These are phyloP conservation scores for Pleoardoris graminearum DNA, from an alignment of 2,329 filamentous ascomycete species.

Conservation along the genomic window DNA sequence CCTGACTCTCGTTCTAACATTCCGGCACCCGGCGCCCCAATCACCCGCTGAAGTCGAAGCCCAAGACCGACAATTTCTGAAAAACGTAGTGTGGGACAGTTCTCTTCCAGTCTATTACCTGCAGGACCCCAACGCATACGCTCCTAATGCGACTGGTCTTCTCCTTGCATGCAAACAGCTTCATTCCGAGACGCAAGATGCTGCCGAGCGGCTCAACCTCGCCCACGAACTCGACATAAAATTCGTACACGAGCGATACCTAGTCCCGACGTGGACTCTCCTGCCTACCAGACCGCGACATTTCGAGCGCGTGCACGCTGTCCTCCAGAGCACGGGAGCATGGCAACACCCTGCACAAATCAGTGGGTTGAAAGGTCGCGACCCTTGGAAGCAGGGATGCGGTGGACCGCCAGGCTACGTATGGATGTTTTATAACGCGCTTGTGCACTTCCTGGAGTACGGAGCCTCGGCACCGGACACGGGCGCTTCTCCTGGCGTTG, in stretches of 20 bases:
- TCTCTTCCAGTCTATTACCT: background rate
- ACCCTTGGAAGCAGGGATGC: background rate
- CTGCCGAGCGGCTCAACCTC: background rate
- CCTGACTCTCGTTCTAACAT: background rate
- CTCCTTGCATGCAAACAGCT: slow-evolving; percentile 5
- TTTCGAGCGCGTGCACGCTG: background rate
- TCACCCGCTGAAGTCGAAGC: background rate
- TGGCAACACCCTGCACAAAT: background rate
- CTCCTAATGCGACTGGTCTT: background rate
- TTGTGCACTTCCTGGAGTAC: background rate
- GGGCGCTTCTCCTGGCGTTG: background rate
- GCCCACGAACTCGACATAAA: slow-evolving; percentile 7
- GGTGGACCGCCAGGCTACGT: slow-evolving; percentile 7
- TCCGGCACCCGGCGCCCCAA: background rate
- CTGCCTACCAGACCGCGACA: background rate
- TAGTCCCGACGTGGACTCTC: slow-evolving; percentile 3
- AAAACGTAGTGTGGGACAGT: background rate
- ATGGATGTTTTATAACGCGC: slow-evolving; percentile 1
- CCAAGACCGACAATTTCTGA: background rate
- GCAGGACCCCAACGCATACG: background rate
- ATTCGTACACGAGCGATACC: slow-evolving; percentile 5
- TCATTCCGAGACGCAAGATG: background rate
- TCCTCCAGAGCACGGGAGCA: slow-evolving; percentile 4
- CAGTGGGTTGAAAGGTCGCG: background rate
- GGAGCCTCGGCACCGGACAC: background rate